Evolutionary conservation across 1,284 basidiomycete genomes (phyloP).

Genomic region (Hypsizygus ulmarius): DNA sequence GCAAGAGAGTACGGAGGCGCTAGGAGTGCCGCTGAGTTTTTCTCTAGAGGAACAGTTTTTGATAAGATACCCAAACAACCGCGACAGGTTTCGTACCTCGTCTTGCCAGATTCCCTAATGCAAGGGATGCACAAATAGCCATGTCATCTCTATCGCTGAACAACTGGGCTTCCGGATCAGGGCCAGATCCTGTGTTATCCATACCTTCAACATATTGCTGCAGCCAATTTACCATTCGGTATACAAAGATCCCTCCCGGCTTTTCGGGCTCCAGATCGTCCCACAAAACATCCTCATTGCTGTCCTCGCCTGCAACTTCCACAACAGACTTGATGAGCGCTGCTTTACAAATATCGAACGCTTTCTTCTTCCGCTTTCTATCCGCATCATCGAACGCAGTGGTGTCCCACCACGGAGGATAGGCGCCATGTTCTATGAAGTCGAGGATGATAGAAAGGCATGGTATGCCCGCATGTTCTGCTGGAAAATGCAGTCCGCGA

Average conservation of each 20-base stretch:
- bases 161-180: conserved; percentile 5
- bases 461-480: conserved; percentile 54
- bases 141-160: conserved; percentile 64
- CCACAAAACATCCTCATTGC: conserved; percentile 74
- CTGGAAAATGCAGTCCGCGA: conserved; percentile 57
- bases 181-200: conserved; percentile 21
- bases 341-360: conserved; percentile 79
- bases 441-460: conserved; percentile 63
- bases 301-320: conserved; percentile 79
- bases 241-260: conserved; percentile 71
- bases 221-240: conserved; percentile 77
- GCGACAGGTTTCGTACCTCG: conserved; percentile 51
- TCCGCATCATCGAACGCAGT: conserved; percentile 42
- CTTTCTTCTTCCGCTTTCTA: conserved; percentile 59
- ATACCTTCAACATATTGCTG: conserved; percentile 45
- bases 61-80: not conserved
- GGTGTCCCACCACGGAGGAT: conserved; percentile 61
- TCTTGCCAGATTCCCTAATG: conserved; percentile 79
- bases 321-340: conserved; percentile 83
- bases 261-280: conserved; percentile 53
- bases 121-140: conserved; percentile 77
- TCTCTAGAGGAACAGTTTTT: conserved; percentile 44
- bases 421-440: conserved; percentile 69
- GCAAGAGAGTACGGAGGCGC: conserved; percentile 53
- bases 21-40: conserved; percentile 60